Conservation (phyloP, 2,329 filamentous ascomycete genomes). For the Herpotrichia juniperi region DNA sequence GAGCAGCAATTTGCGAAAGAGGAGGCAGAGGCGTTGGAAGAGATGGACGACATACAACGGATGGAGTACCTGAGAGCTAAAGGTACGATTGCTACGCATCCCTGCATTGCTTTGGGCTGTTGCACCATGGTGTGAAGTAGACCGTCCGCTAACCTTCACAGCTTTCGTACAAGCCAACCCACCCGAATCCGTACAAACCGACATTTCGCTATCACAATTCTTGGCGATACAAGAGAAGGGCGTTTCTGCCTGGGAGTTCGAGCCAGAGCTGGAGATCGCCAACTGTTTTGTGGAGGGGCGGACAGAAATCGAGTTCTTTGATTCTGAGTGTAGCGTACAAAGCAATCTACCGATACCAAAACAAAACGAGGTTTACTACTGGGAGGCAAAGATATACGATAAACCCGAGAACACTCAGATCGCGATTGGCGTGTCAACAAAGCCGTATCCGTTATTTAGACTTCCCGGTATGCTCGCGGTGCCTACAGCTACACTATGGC, state of each 20-base stretch:
- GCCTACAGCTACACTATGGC: background rate
- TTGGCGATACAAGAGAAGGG: slow-evolving; percentile 99
- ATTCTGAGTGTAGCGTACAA: slow-evolving; percentile 96
- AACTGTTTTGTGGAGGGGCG: slow-evolving; percentile 97
- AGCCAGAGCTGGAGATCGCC: slow-evolving; percentile 97
- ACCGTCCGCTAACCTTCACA: slow-evolving; percentile 50
- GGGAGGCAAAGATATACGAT: slow-evolving; percentile 98
- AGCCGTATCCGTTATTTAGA: slow-evolving; percentile 94
- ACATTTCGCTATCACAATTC: slow-evolving; percentile 97
- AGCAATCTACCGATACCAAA: slow-evolving; percentile 97
- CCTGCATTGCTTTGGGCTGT: background rate
- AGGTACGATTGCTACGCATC: slow-evolving; percentile 64
- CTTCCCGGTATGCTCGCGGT: slow-evolving; percentile 73
- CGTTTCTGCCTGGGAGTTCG: slow-evolving; percentile 99
- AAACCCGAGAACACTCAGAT: slow-evolving; percentile 89
- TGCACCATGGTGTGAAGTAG: slow-evolving; percentile 6
- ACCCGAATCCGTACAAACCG: slow-evolving; percentile 91
- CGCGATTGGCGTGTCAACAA: slow-evolving; percentile 93
- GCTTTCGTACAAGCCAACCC: slow-evolving; percentile 94
- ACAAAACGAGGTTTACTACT: slow-evolving; percentile 99
- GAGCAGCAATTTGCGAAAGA: slow-evolving; percentile 93
- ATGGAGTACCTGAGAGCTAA: slow-evolving; percentile 94
- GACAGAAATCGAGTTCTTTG: slow-evolving; percentile 98
- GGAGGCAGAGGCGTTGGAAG: slow-evolving; percentile 91
- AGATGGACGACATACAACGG: slow-evolving; percentile 91